Base-by-base conservation (phyloP, 2,329 filamentous ascomycete genomes). In the Sporothrix variecibatus region DNA sequence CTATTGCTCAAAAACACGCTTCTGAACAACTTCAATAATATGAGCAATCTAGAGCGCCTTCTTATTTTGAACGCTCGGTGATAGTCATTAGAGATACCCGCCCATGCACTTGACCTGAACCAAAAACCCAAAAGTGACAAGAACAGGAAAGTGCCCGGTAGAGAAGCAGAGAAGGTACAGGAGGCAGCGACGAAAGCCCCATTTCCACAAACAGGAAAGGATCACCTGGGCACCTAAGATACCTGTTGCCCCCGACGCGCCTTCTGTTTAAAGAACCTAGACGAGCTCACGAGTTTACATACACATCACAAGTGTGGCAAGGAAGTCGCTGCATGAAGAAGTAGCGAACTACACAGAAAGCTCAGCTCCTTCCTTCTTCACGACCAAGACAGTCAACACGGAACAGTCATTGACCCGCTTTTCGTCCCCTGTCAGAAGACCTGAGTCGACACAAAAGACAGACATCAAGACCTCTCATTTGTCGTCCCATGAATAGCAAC, bases 371-470 rank as follows among this genome's bases (percentile, higher is more conserved):
- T 70, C 67, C 28, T 17, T 67, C n/a, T 20, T 34, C 23, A 67
- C 62, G 62, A 26, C 64, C 12, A 49, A 69, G 64, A 49, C 23
- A 20, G 28, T 23, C 68, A 34, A 51, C 12, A 56, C 31, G 34
- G 62, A 68, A 23, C 26, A 26, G n/a, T 26, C 23, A 46, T 31
- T 51, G 64, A 49, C 68, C 68, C 49, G 49, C 49, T 71, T 58
- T 71, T 71, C 31, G 7, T 58, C 68, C 51, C 49, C 68, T 43
- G 49, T 71, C 68, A 71, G n/a, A 56, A 9, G 68, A 71, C 68
- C 31, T 58, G 46, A 34, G 8, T 40, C 28, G 46, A 40, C 28
- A 23, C 20, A 38, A 38, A 31, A n/a, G 11, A 53, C n/a, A 17
- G 7, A 34, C 43, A 28, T 28, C 40, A 40, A 28, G n/a, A 17